Evolutionary conservation across 495 filamentous ascomycete genomes (phyloP).

Genomic region (Xanthoparmelia taractica): DNA sequence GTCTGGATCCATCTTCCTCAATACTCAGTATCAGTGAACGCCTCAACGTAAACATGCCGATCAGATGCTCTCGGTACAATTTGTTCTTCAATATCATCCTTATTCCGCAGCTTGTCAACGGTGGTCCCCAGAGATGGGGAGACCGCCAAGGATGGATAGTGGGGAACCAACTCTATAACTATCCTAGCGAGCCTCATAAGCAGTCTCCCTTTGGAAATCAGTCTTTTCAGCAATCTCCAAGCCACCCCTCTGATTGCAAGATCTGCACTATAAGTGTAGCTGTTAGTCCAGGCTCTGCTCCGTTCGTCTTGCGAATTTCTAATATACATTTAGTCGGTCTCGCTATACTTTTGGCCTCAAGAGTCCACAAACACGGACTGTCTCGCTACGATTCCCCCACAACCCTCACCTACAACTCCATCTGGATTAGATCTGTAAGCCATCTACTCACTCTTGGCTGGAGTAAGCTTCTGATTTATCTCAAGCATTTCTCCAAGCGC

Average conservation of each 20-base stretch:
- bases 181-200: background rate
- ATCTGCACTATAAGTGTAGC: background rate
- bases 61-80: background rate
- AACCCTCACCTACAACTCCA: background rate
- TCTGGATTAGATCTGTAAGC: background rate
- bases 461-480: background rate
- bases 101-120: background rate
- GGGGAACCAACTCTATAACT: too few species aligned
- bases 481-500: background rate
- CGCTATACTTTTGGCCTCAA: background rate
- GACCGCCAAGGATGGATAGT: background rate
- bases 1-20: background rate
- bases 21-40: background rate
- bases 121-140: too few species aligned
- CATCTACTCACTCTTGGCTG: background rate
- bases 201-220: background rate
- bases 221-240: background rate
- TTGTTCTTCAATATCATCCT: background rate
- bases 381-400: background rate
- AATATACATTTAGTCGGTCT: background rate
- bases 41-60: background rate
- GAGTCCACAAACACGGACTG: background rate
- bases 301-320: background rate
- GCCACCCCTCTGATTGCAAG: background rate
- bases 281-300: background rate